These are phyloP conservation scores for Fagopyrum tataricum DNA, from an alignment of 148 eudicot genomes.

Conservation along the genomic window DNA sequence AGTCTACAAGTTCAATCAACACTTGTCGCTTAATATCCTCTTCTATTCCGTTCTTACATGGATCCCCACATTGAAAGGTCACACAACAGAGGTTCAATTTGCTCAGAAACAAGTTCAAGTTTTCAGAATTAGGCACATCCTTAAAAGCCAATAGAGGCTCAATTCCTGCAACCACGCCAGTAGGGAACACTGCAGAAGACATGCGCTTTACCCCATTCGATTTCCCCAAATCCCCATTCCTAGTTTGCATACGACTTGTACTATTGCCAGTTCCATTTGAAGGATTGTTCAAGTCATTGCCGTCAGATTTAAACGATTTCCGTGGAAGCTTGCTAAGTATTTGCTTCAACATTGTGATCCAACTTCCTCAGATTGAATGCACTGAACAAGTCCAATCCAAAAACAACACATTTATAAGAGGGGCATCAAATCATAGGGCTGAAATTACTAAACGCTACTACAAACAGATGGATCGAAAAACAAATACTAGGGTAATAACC, in stretches of 20 bases:
- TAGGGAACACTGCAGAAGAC: constrained; percentile 83
- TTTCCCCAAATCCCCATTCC: constrained; percentile 30
- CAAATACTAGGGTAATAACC: constrained; percentile 21
- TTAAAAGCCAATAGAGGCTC: constrained; percentile 84
- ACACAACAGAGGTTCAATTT: constrained; percentile 86
- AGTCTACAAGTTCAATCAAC: constrained; percentile 71
- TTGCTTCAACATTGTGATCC: constrained; percentile 68
- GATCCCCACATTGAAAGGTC: constrained; percentile 67
- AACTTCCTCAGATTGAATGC: not conserved
- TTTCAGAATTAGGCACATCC: constrained; percentile 79
- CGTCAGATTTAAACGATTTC: constrained; percentile 55
- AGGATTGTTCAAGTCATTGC: constrained; percentile 19
- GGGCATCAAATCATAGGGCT: constrained; percentile 15
- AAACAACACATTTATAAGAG: constrained; percentile 15
- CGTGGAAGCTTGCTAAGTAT: constrained; percentile 63
- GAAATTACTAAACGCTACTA: not conserved
- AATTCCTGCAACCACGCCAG: constrained; percentile 63
- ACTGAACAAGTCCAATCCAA: constrained; percentile 4
- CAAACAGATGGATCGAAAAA: constrained; percentile 8
- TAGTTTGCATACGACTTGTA: constrained; percentile 25
- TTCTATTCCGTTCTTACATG: constrained; percentile 45
- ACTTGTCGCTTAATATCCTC: constrained; percentile 65
- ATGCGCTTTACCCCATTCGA: constrained; percentile 40
- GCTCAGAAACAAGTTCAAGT: constrained; percentile 74
- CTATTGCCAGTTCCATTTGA: constrained; percentile 21